Evolutionary conservation across 352 stramenopile genomes (phyloP).

Genomic region (Blastocystis sp.): DNA sequence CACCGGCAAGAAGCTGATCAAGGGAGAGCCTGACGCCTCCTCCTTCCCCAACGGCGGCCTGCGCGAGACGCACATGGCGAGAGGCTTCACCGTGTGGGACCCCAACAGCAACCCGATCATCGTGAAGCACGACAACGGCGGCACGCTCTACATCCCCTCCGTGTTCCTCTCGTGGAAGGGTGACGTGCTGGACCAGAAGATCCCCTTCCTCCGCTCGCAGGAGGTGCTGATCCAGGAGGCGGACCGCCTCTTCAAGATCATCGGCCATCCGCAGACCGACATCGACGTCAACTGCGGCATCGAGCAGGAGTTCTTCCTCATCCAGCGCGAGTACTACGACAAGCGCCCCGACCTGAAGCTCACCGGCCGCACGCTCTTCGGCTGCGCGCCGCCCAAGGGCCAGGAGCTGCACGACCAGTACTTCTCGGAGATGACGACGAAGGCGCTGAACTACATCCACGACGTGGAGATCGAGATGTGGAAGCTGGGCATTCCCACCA

Average conservation of each 20-base stretch:
- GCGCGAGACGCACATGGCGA: slow-evolving; percentile 78
- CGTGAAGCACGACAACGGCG: slow-evolving; percentile 76
- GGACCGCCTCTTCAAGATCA: slow-evolving; percentile 75
- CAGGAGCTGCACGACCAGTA: slow-evolving; percentile 85
- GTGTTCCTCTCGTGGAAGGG: slow-evolving; percentile 81
- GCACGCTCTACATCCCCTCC: slow-evolving; percentile 82
- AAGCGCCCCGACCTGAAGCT: slow-evolving; percentile 79
- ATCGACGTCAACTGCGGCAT: slow-evolving; percentile 80
- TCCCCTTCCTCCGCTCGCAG: slow-evolving; percentile 79
- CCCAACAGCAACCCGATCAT: slow-evolving; percentile 72
- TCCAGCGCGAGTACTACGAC: slow-evolving; percentile 80
- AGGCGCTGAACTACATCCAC: slow-evolving; percentile 80
- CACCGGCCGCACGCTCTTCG: slow-evolving; percentile 80
- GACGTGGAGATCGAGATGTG: slow-evolving; percentile 80
- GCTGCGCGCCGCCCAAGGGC: slow-evolving; percentile 78
- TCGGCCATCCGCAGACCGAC: slow-evolving; percentile 77
- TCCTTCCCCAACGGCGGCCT: slow-evolving; percentile 84
- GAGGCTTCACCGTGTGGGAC: slow-evolving; percentile 80
- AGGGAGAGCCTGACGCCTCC: slow-evolving; percentile 79
- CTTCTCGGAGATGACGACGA: slow-evolving; percentile 78
- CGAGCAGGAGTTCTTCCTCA: slow-evolving; percentile 85
- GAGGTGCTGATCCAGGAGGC: slow-evolving; percentile 77
- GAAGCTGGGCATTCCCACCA: slow-evolving; percentile 79
- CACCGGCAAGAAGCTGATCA: slow-evolving; percentile 80
- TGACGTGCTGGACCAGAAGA: slow-evolving; percentile 83